Conservation (phyloP, 2,329 filamentous ascomycete species). For the Aspergillus glaucus region DNA sequence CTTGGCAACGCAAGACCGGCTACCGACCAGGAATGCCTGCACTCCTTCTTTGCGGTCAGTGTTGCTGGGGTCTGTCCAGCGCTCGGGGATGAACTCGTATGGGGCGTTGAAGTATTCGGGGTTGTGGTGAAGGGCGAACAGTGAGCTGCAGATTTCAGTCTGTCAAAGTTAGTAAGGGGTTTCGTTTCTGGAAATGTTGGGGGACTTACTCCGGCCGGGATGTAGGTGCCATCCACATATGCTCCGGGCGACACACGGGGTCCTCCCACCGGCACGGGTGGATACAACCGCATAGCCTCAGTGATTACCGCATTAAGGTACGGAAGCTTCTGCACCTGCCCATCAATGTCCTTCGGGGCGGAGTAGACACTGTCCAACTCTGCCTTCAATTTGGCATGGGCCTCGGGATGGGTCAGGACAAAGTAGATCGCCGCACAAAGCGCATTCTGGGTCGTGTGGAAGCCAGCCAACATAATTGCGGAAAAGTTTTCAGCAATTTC, state of each 20-base stretch:
- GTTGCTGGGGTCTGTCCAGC: slow-evolving; percentile 22
- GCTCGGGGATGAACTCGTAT: slow-evolving; percentile 25
- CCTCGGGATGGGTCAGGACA: slow-evolving; percentile 18
- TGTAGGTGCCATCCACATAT: slow-evolving; percentile 16
- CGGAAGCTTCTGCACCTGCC: slow-evolving; percentile 14
- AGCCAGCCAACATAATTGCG: slow-evolving; percentile 23
- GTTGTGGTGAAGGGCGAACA: slow-evolving; percentile 28
- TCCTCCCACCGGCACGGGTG: slow-evolving; percentile 23
- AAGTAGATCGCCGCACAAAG: slow-evolving; percentile 21
- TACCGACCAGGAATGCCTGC: slow-evolving; percentile 21
- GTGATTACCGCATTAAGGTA: slow-evolving; percentile 27
- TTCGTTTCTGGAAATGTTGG: neutral
- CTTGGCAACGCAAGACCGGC: slow-evolving; percentile 20
- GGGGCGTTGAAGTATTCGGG: slow-evolving; percentile 23
- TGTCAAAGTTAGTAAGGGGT: neutral
- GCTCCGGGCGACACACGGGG: slow-evolving; percentile 21
- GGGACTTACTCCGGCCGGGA: slow-evolving; percentile 18
- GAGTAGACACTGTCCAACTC: slow-evolving; percentile 14
- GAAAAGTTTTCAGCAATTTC: slow-evolving; percentile 23
- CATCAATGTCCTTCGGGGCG: slow-evolving; percentile 12
- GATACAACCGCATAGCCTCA: slow-evolving; percentile 26
- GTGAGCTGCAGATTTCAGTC: slow-evolving; percentile 22
- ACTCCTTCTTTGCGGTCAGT: slow-evolving; percentile 18
- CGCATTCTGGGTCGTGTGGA: slow-evolving; percentile 21
- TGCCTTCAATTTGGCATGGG: slow-evolving; percentile 10